A percentile compares a stretch with the other conserved stretches of the same genome.
These are phyloP conservation scores for Phytopythium litorale DNA, from an alignment of 352 stramenopile genomes.

Conservation along the genomic window DNA sequence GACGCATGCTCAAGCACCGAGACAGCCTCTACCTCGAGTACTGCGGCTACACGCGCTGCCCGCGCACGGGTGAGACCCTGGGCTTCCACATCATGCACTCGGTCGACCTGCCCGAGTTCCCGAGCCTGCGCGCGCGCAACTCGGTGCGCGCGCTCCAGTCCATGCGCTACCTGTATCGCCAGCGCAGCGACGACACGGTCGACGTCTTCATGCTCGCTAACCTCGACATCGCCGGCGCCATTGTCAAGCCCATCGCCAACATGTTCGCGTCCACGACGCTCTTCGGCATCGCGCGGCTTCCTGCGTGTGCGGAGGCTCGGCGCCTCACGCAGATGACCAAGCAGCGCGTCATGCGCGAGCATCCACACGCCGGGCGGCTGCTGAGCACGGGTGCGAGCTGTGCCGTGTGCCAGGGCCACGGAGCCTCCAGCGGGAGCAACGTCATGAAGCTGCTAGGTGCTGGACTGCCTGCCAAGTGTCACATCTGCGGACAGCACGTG, in stretches of 20 bases:
- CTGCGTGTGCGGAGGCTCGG: constrained; percentile 52
- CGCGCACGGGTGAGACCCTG: constrained; percentile 33
- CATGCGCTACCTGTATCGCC: constrained; percentile 51
- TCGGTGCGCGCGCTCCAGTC: constrained; percentile 49
- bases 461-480: constrained; percentile 24
- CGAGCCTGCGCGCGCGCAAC: constrained; percentile 41
- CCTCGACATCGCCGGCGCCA: constrained; percentile 38
- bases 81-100: constrained; percentile 73
- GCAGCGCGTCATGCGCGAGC: constrained; percentile 13
- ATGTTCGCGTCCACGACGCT: constrained; percentile 39
- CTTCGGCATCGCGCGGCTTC: constrained; percentile 37
- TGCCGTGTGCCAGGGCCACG: constrained; percentile 27
- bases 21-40: constrained; percentile 61
- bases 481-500: constrained; percentile 38
- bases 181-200: constrained; percentile 43
- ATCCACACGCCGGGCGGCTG: constrained; percentile 17
- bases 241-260: constrained; percentile 34
- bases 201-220: constrained; percentile 65
- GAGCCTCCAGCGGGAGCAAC: constrained; percentile 8
- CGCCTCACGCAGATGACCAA: constrained; percentile 48
- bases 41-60: constrained; percentile 34
- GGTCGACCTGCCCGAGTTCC: constrained; percentile 56
- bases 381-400: constrained; percentile 6
- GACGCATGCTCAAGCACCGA: constrained; percentile 41
- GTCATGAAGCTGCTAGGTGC: constrained; percentile 32